Evolutionary conservation across 73 alveolate genomes (phyloP), one percentile per base, ranked within the genome.

Genomic region (Paramecium primaurelia): DNA sequence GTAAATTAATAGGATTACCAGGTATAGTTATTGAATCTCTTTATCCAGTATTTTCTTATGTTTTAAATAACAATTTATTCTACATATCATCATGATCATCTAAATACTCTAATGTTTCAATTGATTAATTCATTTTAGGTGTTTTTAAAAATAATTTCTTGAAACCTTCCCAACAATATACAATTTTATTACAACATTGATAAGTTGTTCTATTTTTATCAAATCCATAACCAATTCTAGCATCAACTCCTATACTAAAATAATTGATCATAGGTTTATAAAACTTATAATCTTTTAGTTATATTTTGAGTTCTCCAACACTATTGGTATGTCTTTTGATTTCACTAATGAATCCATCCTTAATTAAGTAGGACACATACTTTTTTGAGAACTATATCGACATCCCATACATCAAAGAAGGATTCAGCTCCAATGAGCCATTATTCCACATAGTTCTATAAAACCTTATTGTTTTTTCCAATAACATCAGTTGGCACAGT

Each of bases 161-260:
- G 42, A 97, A 92, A 1, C 98, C 99, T 97, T 98, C 99, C 95
- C 96, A 92, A n/a, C 97, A 98, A 95, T 98, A 98, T 11, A 97
- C 86, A 38, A 93, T 60, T 92, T 96, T 96, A 92, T 98, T 98
- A 51, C 97, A 94, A 40, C 77, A 54, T 77, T 95, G 16, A 59
- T 73, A 86, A 34, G 93, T 73, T 16, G 99, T 96, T 88, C 99
- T 88, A 68, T 93, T 93, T 90, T 93, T 94, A 58, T 97, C 99
- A 88, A 98, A 98, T 20, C 97, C 97, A 59, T 92, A 93, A 0
- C 99, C 99, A 32, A 96, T 95, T 92, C 99, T 93, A 4, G 99
- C 99, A 88, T 98, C 99, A 20, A 95, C 96, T 10, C 99, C 99
- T 49, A 98, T 86, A 16, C 97, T 91, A 93, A 98, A 94, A 86